Evolutionary conservation across 352 stramenopile species (phyloP).

Genomic region (Phytophthora citrophthora): DNA sequence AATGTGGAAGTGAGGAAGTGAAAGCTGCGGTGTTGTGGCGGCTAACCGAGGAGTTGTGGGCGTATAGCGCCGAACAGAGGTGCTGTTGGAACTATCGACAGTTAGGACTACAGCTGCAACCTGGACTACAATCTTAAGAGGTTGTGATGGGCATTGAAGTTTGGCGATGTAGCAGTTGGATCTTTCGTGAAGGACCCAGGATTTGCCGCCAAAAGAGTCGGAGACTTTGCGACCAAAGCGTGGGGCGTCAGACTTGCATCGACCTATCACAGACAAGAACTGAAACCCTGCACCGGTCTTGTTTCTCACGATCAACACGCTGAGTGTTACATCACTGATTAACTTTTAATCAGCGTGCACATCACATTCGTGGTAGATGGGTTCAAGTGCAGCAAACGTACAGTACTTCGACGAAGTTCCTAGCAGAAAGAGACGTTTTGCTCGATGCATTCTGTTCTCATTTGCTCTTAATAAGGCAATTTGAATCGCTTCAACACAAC

Average conservation of each 20-base stretch:
- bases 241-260: neutral
- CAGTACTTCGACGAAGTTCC: neutral
- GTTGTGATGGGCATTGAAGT: neutral
- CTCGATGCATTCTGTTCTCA: no score
- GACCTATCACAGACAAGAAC: neutral
- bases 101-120: no score
- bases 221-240: neutral
- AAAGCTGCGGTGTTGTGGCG: neutral
- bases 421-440: no score
- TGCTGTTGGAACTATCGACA: neutral
- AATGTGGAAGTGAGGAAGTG: neutral
- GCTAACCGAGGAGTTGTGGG: neutral
- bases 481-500: neutral
- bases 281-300: neutral
- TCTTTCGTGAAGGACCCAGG: neutral
- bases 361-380: neutral
- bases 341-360: neutral
- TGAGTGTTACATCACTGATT: neutral
- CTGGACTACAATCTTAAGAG: neutral
- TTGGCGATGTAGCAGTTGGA: neutral
- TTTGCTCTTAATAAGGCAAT: neutral
- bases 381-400: neutral
- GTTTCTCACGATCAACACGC: neutral
- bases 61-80: neutral
- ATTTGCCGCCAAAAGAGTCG: neutral